Conservation (phyloP, 2,329 filamentous ascomycete genomes). For the Colletotrichum shisoi region DNA sequence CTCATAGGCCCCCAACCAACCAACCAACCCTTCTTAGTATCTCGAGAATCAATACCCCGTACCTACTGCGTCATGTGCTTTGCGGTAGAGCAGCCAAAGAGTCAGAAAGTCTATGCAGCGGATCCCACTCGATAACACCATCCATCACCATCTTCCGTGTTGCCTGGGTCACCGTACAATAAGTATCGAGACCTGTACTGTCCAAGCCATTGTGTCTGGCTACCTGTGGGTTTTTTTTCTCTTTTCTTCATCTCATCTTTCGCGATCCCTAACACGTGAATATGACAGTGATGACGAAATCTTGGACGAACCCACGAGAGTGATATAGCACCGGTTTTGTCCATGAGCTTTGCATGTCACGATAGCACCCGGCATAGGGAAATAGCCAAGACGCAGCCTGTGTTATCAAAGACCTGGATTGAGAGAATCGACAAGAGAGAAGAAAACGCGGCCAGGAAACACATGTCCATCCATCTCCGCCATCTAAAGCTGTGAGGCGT, state of each 20-base stretch:
- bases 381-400: neutral
- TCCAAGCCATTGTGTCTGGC: conserved; percentile 20
- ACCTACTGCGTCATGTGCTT: conserved; percentile 14
- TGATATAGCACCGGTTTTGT: neutral
- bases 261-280: conserved; percentile 24
- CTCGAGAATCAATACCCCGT: conserved; percentile 15
- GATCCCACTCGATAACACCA: conserved; percentile 2
- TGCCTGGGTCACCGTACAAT: conserved; percentile 25
- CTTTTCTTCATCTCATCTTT: conserved; percentile 18
- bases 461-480: conserved; percentile 48
- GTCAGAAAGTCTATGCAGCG: neutral
- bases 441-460: conserved; percentile 37
- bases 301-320: conserved; percentile 9
- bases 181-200: neutral
- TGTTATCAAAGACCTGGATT: conserved; percentile 39
- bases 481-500: conserved; percentile 50
- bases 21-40: neutral
- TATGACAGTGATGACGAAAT: conserved; percentile 24
- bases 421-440: conserved; percentile 40
- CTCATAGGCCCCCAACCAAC: neutral
- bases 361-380: neutral
- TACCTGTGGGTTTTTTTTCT: neutral
- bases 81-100: neutral
- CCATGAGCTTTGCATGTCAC: neutral
- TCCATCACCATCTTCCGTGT: conserved; percentile 8